A percentile compares a stretch with the other conserved stretches of the same genome.
These are phyloP conservation scores for Phytophthora ohioensis DNA, from an alignment of 352 stramenopile genomes.

Conservation along the genomic window DNA sequence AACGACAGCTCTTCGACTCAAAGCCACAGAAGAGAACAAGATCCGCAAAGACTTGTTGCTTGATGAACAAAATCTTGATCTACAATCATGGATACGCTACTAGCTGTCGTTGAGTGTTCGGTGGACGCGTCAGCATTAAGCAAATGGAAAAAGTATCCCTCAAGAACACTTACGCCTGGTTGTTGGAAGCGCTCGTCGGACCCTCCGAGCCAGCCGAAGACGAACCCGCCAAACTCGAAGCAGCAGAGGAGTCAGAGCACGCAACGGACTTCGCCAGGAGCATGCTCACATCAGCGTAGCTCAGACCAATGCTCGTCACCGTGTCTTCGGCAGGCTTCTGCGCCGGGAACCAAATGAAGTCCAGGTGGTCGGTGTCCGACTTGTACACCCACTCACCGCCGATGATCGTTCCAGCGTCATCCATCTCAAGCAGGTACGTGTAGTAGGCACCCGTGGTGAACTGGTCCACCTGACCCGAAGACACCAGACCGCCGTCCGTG, in stretches of 20 bases:
- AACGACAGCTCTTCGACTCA: no score
- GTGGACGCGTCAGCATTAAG: no score
- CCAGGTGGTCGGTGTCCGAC: conserved; percentile 37
- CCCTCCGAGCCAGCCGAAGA: background rate
- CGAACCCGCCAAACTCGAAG: conserved; percentile 3
- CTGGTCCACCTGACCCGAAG: conserved; percentile 27
- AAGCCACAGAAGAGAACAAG: no score
- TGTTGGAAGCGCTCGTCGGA: no score
- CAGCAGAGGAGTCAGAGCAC: conserved; percentile 20
- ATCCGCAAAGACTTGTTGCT: no score
- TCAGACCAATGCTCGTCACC: conserved; percentile 39
- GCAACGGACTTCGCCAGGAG: conserved; percentile 27
- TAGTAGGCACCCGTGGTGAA: conserved; percentile 41
- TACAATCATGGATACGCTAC: no score
- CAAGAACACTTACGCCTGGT: no score
- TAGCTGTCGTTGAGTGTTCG: no score
- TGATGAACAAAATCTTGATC: no score
- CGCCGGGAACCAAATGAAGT: conserved; percentile 45
- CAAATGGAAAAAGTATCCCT: no score
- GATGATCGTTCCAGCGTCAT: conserved; percentile 34
- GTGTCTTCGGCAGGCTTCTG: conserved; percentile 24
- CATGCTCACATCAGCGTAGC: conserved; percentile 35
- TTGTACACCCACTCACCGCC: conserved; percentile 46
- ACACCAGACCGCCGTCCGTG: conserved; percentile 42
- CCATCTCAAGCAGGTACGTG: conserved; percentile 47